phyloP scores from a whole-genome alignment of 257 asterid species.

The Avicennia marina region DNA sequence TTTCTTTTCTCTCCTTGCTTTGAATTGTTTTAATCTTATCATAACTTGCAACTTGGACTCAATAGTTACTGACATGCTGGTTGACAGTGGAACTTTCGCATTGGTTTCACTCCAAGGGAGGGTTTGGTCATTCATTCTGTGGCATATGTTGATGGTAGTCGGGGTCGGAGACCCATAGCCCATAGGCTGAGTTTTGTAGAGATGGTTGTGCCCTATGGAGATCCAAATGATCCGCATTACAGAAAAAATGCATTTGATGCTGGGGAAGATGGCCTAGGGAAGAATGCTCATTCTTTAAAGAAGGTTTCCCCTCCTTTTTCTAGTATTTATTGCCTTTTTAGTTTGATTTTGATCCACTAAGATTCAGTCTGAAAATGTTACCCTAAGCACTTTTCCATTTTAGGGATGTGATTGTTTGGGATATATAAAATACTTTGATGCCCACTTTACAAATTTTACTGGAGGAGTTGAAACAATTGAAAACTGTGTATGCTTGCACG shows the following conservation, averaged over 20 bases:
- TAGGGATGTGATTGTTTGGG: constrained; percentile 99
- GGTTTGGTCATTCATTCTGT: constrained; percentile 94
- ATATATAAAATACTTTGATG: constrained; percentile 77
- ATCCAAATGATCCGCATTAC: constrained; percentile 96
- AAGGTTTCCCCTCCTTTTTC: constrained; percentile 40
- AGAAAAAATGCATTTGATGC: constrained; percentile 98
- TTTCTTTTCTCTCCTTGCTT: constrained; percentile 10
- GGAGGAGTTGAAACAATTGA: constrained; percentile 95
- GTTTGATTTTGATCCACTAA: constrained; percentile 7
- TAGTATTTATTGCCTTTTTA: not conserved
- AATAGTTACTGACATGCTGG: constrained; percentile 21
- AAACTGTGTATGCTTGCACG: constrained; percentile 95
- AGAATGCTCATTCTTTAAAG: constrained; percentile 92
- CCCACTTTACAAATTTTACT: constrained; percentile 83
- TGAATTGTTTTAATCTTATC: constrained; percentile 1
- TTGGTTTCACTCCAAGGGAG: constrained; percentile 95
- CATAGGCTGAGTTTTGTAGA: constrained; percentile 96
- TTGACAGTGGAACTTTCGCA: constrained; percentile 89
- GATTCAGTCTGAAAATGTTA: constrained; percentile 14
- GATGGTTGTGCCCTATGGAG: constrained; percentile 99
- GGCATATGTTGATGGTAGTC: constrained; percentile 92
- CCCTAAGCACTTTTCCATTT: constrained; percentile 13
- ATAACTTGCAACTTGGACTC: not conserved
- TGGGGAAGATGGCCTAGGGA: constrained; percentile 98
- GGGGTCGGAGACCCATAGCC: constrained; percentile 94